Evolutionary conservation across 2,329 filamentous ascomycete species (phyloP).

Genomic region (Rosellinia necatrix): DNA sequence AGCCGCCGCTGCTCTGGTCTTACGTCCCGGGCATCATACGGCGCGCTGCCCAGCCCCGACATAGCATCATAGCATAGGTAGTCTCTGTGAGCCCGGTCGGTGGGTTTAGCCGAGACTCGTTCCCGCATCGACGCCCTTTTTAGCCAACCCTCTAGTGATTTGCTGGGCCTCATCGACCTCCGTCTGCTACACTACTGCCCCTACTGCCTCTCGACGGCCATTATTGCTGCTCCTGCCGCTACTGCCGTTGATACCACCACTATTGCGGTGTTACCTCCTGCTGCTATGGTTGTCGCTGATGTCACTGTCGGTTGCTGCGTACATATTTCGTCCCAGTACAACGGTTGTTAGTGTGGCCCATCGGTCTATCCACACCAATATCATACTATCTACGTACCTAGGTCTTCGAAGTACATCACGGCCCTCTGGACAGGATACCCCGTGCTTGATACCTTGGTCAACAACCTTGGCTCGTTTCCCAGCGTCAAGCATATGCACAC

Average conservation of each 20-base stretch:
- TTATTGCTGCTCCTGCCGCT: background rate
- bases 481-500: constrained; percentile 24
- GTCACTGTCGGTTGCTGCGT: background rate
- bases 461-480: constrained; percentile 7
- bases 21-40: constrained; percentile 2
- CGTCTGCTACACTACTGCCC: background rate
- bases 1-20: background rate
- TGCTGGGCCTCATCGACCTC: background rate
- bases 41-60: background rate
- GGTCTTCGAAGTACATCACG: constrained; percentile 16
- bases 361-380: constrained; percentile 12
- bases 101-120: background rate
- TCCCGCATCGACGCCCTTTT: background rate
- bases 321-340: constrained; percentile 4
- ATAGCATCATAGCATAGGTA: background rate
- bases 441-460: constrained; percentile 11
- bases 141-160: too few relatives aligned
- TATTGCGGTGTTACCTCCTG: background rate
- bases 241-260: background rate
- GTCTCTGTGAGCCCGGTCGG: constrained; percentile 4
- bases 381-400: constrained; percentile 15
- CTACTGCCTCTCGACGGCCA: too few relatives aligned
- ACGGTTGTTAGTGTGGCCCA: constrained; percentile 4
- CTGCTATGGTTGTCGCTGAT: background rate
- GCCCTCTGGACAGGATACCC: constrained; percentile 11